Percentiles rank a stretch among this genome's conserved stretches.
These are phyloP conservation scores for Desmodesmus armatus DNA, from an alignment of 139 green algal species.

Conservation along the genomic window DNA sequence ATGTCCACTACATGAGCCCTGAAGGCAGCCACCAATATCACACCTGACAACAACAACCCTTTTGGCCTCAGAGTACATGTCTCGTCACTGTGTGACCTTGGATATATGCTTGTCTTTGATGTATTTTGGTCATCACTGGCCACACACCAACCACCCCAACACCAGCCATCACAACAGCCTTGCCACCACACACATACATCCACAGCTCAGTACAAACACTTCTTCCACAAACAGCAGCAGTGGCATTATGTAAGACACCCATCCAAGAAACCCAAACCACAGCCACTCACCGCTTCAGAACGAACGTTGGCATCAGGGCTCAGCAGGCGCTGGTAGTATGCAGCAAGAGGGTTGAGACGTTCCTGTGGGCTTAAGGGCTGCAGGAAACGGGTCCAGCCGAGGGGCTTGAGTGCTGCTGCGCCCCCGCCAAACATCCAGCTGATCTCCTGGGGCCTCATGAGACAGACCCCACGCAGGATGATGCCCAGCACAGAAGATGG, in stretches of 20 bases:
- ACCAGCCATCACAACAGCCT: not conserved
- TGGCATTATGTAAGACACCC: not conserved
- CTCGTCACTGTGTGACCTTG: constrained; percentile 46
- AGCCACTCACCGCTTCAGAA: constrained; percentile 53
- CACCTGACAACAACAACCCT: not conserved
- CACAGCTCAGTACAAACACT: not conserved
- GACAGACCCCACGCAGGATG: constrained; percentile 79
- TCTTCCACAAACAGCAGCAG: not conserved
- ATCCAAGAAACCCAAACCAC: not conserved
- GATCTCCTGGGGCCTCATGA: constrained; percentile 75
- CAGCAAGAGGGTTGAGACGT: constrained; percentile 48
- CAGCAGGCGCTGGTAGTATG: constrained; percentile 62
- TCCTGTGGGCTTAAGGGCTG: constrained; percentile 44
- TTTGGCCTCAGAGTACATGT: constrained; percentile 40
- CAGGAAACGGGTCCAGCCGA: constrained; percentile 58
- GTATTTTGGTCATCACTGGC: constrained; percentile 5
- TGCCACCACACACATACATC: not conserved
- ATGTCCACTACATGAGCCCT: not conserved
- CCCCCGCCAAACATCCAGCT: constrained; percentile 77
- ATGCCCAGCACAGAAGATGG: constrained; percentile 58
- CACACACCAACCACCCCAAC: not conserved
- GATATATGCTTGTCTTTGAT: constrained; percentile 53
- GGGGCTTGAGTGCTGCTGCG: constrained; percentile 53
- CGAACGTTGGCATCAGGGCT: constrained; percentile 31
- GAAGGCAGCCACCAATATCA: not conserved